These are phyloP conservation scores for Chenopodium album DNA, from an alignment of 148 eudicot species.

Conservation along the genomic window DNA sequence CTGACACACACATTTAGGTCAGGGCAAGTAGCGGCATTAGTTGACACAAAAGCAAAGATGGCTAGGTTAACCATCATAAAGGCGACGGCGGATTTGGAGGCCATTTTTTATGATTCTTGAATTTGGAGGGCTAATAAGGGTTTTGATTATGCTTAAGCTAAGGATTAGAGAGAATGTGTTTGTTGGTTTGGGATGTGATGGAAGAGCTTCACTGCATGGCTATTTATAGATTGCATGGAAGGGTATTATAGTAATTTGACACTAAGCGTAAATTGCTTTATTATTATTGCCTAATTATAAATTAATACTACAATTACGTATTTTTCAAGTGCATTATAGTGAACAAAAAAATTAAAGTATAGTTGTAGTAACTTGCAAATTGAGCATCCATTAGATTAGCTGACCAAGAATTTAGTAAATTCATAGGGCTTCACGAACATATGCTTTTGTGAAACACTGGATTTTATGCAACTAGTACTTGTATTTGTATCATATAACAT, in stretches of 20 bases:
- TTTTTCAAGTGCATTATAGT: no score
- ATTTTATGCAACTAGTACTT: no score
- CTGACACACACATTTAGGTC: slow-evolving; percentile 3
- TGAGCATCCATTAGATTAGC: no score
- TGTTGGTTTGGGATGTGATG: neutral
- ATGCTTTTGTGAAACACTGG: no score
- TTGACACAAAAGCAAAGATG: slow-evolving; percentile 9
- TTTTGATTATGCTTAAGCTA: no score
- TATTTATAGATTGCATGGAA: neutral
- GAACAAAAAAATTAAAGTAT: no score
- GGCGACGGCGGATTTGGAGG: slow-evolving; percentile 2
- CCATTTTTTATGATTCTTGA: neutral
- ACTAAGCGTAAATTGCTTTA: neutral
- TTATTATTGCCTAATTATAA: no score
- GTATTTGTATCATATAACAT: no score
- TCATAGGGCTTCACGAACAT: no score
- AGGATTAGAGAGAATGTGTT: neutral
- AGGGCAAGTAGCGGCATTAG: slow-evolving; percentile 16
- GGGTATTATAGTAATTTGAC: neutral
- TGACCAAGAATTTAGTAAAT: no score
- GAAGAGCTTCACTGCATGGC: neutral
- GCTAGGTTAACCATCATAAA: slow-evolving; percentile 15
- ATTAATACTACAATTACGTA: no score
- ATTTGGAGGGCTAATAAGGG: neutral
- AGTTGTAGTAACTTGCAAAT: no score